Evolutionary conservation across 139 green algal species (phyloP).

Genomic region (Coccomyxa sp.): DNA sequence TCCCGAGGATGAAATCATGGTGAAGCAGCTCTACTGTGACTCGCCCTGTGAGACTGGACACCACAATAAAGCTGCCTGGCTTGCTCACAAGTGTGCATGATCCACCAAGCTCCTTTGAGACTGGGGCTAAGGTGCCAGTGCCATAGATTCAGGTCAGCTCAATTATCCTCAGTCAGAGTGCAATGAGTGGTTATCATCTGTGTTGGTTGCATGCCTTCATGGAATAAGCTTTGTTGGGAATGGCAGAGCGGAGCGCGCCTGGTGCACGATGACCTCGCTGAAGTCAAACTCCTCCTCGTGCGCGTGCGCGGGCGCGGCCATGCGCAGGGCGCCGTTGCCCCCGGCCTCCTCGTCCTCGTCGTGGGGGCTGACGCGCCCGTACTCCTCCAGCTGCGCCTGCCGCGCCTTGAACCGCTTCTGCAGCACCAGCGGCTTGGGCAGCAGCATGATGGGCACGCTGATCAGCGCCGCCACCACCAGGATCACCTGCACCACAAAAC

Average conservation of each 20-base stretch:
- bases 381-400: slow-evolving; percentile 14
- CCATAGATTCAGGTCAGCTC: too few species aligned
- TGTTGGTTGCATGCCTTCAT: too few species aligned
- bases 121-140: too few species aligned
- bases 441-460: slow-evolving; percentile 92
- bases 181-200: too few species aligned
- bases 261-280: slow-evolving; percentile 83
- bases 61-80: too few species aligned
- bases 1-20: too few species aligned
- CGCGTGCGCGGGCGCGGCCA: slow-evolving; percentile 13
- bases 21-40: too few species aligned
- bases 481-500: slow-evolving; percentile 67
- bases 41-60: too few species aligned
- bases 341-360: slow-evolving; percentile 13
- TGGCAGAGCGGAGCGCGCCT: slow-evolving; percentile 83
- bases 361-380: slow-evolving; percentile 20
- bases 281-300: slow-evolving; percentile 89
- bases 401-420: slow-evolving; percentile 69
- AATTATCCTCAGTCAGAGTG: too few species aligned
- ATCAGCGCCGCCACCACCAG: slow-evolving; percentile 82
- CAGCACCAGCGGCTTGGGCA: slow-evolving; percentile 96
- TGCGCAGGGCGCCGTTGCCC: slow-evolving; percentile 8
- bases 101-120: too few species aligned
- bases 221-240: too few species aligned
- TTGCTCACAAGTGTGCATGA: too few species aligned